These are phyloP conservation scores for Dioscorea alata DNA, from an alignment of 106 monocot genomes.

Conservation along the genomic window DNA sequence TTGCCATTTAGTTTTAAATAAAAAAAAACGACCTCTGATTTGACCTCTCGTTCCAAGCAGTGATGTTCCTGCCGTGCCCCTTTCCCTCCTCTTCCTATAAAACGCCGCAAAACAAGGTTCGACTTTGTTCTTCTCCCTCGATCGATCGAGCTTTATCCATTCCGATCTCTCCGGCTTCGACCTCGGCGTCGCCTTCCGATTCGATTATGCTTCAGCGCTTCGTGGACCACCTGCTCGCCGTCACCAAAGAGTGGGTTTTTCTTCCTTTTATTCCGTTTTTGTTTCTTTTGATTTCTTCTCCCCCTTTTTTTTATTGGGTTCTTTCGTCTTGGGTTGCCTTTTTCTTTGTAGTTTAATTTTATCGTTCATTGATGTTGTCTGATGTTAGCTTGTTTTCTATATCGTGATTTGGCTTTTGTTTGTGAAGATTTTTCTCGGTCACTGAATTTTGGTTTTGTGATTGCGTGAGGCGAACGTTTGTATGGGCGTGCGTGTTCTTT, in stretches of 20 bases:
- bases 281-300: background rate
- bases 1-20: too few species aligned
- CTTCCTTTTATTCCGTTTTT: background rate
- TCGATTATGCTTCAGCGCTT: slow-evolving; percentile 11
- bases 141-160: background rate
- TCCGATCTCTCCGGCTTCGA: background rate
- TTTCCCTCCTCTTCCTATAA: too few species aligned
- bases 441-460: too few species aligned
- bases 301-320: background rate
- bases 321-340: background rate
- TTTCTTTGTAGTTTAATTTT: background rate
- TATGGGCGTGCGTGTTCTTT: too few species aligned
- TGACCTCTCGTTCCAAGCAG: too few species aligned
- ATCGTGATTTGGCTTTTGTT: background rate
- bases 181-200: background rate
- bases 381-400: background rate
- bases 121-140: background rate
- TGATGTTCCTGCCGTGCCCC: too few species aligned
- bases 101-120: background rate
- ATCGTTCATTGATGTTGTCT: background rate
- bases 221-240: slow-evolving; percentile 9
- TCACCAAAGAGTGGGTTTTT: slow-evolving; percentile 5
- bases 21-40: too few species aligned
- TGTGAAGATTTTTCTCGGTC: background rate
- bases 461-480: too few species aligned